Percentiles rank a stretch among this genome's conserved stretches.
Evolutionary conservation across 345 rosid genomes (phyloP).

Genomic region (Brassica cretica): DNA sequence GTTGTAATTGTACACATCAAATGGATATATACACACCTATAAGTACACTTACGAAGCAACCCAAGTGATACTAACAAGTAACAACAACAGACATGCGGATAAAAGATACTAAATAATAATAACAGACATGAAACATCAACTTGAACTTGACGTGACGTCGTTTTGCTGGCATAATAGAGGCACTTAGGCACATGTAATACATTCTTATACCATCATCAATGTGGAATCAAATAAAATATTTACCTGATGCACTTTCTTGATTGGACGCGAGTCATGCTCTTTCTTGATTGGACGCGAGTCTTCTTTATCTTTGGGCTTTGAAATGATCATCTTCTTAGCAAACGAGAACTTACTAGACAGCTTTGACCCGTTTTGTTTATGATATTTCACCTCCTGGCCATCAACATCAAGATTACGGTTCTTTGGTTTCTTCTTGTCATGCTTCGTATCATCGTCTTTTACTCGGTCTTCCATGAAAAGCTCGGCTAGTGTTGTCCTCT

Average conservation of each 20-base stretch:
- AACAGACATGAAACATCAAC: not conserved
- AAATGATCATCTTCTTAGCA: constrained; percentile 66
- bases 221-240: constrained; percentile 2
- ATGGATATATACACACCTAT: not conserved
- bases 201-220: not conserved
- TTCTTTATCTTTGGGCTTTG: constrained; percentile 49
- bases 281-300: constrained; percentile 39
- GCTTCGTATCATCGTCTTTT: not conserved
- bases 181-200: constrained; percentile 28
- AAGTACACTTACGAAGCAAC: constrained; percentile 1
- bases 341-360: constrained; percentile 47
- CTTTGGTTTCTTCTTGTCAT: constrained; percentile 39
- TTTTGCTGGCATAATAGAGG: not conserved
- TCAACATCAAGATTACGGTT: constrained; percentile 35
- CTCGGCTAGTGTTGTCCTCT: constrained; percentile 78
- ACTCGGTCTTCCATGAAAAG: constrained; percentile 68
- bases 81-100: not conserved
- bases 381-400: constrained; percentile 4
- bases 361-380: constrained; percentile 30
- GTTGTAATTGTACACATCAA: not conserved
- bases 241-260: constrained; percentile 28
- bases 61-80: not conserved
- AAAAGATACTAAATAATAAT: not conserved
- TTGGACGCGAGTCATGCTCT: constrained; percentile 40
- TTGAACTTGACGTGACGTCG: constrained; percentile 12